Conservation (phyloP, 441 rosid genomes). For the Manihot esculenta region DNA sequence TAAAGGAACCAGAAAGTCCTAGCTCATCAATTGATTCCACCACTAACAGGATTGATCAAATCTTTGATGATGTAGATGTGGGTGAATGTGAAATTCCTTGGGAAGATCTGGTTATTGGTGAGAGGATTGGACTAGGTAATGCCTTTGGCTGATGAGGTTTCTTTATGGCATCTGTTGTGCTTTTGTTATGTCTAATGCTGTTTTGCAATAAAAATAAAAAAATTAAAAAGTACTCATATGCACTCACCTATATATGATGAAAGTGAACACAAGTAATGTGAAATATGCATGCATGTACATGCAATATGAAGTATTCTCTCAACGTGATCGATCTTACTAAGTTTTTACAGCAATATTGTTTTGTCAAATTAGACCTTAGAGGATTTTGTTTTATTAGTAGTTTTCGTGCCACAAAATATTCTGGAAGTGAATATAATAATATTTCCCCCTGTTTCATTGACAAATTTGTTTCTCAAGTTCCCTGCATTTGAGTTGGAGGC, state of each 20-base stretch:
- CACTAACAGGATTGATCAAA: constrained; percentile 51
- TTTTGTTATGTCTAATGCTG: constrained; percentile 12
- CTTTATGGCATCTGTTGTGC: constrained; percentile 14
- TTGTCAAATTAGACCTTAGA: no score
- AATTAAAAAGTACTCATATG: background rate
- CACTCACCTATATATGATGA: background rate
- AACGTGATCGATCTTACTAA: background rate
- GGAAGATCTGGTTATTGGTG: constrained; percentile 95
- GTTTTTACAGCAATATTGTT: background rate
- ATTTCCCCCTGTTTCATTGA: constrained; percentile 8
- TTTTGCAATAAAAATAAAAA: background rate
- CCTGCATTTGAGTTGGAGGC: background rate
- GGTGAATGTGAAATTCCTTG: constrained; percentile 96
- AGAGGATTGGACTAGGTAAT: constrained; percentile 98
- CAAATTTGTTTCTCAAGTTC: background rate
- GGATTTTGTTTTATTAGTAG: background rate
- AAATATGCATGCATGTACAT: background rate
- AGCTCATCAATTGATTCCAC: constrained; percentile 61
- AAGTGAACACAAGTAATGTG: background rate
- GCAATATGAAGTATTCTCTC: background rate
- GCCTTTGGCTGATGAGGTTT: constrained; percentile 23
- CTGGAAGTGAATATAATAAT: background rate
- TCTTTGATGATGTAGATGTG: constrained; percentile 89
- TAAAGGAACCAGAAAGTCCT: constrained; percentile 67
- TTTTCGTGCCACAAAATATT: no score